A percentile compares a stretch with the other conserved stretches of the same genome.
Conservation (phyloP, 352 stramenopile genomes). For the Globisporangium cederbergense region DNA sequence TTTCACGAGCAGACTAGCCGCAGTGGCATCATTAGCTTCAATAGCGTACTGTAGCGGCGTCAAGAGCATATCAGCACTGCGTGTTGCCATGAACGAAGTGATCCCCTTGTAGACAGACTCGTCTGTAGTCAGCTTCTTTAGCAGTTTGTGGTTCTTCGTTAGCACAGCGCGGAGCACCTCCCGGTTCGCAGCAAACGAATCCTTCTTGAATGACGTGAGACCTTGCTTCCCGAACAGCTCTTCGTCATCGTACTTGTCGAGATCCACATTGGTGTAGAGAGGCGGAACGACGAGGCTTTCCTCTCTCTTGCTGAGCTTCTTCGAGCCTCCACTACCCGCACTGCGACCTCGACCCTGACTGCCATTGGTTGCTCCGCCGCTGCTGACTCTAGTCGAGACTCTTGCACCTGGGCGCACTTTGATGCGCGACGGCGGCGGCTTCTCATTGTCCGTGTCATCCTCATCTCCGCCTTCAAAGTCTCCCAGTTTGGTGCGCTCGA, state of each 20-base stretch:
- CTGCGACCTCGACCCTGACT: conserved; percentile 14
- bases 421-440: conserved; percentile 33
- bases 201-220: conserved; percentile 34
- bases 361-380: conserved; percentile 1
- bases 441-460: conserved; percentile 52
- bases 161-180: conserved; percentile 71
- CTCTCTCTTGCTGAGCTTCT: conserved; percentile 31
- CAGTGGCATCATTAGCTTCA: conserved; percentile 50
- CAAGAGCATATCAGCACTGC: conserved; percentile 39
- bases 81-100: conserved; percentile 42
- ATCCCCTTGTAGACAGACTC: conserved; percentile 41
- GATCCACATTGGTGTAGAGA: conserved; percentile 40
- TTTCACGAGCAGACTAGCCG: conserved; percentile 41
- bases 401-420: conserved; percentile 21
- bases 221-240: conserved; percentile 51
- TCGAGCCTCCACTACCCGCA: conserved; percentile 16
- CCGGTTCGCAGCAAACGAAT: conserved; percentile 47
- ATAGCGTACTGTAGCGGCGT: conserved; percentile 66
- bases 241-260: conserved; percentile 50
- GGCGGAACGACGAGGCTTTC: conserved; percentile 48
- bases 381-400: conserved; percentile 3
- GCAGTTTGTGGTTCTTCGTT: conserved; percentile 64
- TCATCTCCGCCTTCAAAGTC: conserved; percentile 26
- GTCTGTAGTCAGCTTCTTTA: conserved; percentile 60
- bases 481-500: conserved; percentile 32